A percentile compares a stretch with the other conserved stretches of the same genome.
phyloP scores from a whole-genome alignment of 306 rosid species.

The Rosa multiflora region DNA sequence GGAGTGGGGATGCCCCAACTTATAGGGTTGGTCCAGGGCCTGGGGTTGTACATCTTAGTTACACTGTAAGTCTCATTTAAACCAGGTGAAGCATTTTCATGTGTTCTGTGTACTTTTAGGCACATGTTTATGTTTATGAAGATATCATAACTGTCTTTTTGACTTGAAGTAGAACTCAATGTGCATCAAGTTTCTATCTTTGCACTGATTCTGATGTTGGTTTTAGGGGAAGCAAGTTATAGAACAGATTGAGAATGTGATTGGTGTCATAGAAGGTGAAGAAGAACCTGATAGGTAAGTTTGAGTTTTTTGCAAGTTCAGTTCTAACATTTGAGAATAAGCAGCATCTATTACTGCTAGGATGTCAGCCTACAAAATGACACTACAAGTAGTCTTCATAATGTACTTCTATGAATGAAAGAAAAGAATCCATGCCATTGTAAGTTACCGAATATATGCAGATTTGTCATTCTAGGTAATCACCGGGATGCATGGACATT shows the following conservation, averaged over 20 bases:
- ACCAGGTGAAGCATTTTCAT: background rate
- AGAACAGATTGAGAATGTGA: conserved; percentile 57
- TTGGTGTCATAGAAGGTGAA: conserved; percentile 68
- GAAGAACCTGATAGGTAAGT: conserved; percentile 76
- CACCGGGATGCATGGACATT: conserved; percentile 85
- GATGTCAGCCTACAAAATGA: background rate
- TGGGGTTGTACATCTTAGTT: conserved; percentile 59
- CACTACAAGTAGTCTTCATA: background rate
- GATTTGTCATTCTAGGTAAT: conserved; percentile 72
- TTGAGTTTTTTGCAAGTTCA: background rate
- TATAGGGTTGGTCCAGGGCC: conserved; percentile 79
- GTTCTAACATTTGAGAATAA: background rate
- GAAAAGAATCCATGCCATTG: background rate
- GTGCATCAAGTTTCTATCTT: background rate
- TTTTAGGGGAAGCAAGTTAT: conserved; percentile 54
- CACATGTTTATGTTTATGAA: background rate
- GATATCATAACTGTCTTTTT: too few relatives aligned
- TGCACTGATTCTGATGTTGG: conserved; percentile 9
- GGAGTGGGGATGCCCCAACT: conserved; percentile 46
- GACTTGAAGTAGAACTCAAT: background rate
- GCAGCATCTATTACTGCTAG: background rate
- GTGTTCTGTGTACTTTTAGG: background rate
- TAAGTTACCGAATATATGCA: conserved; percentile 33
- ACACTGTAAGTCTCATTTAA: conserved; percentile 35
- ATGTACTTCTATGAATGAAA: background rate